Conservation (phyloP, 1,284 basidiomycete genomes). For the Leccinum angustisporum region DNA sequence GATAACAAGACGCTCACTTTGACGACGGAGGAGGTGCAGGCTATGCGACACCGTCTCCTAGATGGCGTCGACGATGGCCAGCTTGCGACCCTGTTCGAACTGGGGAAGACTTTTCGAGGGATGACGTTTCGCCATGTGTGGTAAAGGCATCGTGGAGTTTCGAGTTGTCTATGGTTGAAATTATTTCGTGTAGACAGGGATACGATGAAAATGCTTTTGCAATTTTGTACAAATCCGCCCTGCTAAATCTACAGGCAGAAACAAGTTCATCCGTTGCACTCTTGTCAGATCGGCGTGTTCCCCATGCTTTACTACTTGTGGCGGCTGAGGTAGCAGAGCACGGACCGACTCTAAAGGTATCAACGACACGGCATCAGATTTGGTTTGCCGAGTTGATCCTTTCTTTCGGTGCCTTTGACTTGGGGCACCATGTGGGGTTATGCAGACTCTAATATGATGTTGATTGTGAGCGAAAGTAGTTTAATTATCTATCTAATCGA, state of each 20-base stretch:
- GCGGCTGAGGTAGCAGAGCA: too few relatives aligned
- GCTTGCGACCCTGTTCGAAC: slow-evolving; percentile 23
- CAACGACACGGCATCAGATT: neutral
- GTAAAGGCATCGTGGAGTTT: slow-evolving; percentile 15
- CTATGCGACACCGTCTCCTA: slow-evolving; percentile 18
- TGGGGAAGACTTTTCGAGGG: slow-evolving; percentile 23
- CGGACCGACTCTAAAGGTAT: too few relatives aligned
- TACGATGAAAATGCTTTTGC: neutral
- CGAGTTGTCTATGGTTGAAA: neutral
- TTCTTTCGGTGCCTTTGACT: neutral
- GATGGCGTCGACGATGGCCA: slow-evolving; percentile 4
- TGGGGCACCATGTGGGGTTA: neutral
- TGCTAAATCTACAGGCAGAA: neutral
- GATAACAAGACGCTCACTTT: slow-evolving; percentile 17
- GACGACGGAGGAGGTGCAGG: slow-evolving; percentile 20
- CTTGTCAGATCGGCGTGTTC: neutral
- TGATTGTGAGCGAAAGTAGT: neutral
- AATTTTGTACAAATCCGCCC: neutral
- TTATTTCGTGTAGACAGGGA: neutral
- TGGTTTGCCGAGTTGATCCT: neutral
- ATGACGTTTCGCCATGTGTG: slow-evolving; percentile 27
- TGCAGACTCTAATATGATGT: too few relatives aligned
- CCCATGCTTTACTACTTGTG: too few relatives aligned
- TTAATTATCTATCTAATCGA: neutral
- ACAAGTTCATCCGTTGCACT: neutral